Evolutionary conservation across 768 basidiomycete species (phyloP), one percentile per base, ranked within the genome.

Genomic region (Porphyrellus cyaneotinctus): DNA sequence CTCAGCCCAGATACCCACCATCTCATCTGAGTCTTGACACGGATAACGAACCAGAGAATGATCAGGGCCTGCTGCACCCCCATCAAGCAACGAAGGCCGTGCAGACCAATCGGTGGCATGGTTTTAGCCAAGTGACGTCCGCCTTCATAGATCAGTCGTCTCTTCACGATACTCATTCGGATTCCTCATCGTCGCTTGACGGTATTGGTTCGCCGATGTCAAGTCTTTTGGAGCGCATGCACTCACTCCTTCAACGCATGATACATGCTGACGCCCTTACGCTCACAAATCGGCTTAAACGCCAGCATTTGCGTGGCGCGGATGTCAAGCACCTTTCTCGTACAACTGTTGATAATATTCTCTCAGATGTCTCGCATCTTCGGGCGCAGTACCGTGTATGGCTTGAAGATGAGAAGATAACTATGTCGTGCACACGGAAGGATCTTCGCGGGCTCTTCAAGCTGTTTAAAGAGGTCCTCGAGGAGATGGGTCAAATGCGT

Each of bases 291-390:
- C 85, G 97, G 24, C 75, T 98, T 24, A 95, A 91, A 70, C 86
- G 93, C 51, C 95, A 97, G 60, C 83, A 94, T 61, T 77, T 98
- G 18, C 81, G 81, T 53, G 87, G 87, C 22, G 88, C 91, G 10
- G 93, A 97, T 59, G 79, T 97, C 28, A 81, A 83, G 28, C 88
- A 97, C 65, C 77, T 98, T 17, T 95, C 93, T 0, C 83, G 87
- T 41, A 81, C 80, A 23, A 97, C 93, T 0, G 77, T 98, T 53
- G 79, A 80, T 52, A 78, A 78, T 46, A 83, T 99, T 45, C 63
- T 92, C 14, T 70, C 77, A 23, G 95, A 99, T 47, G 75, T 83
- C 12, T 74, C 76, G 11, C 76, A 75, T 13, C 73, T 95, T n/a
- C 83, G 93, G 2, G 63, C 71, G 9, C 85, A 87, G 41, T 93